Evolutionary conservation across 208 protist species (phyloP), one percentile per base, ranked within the genome.

Genomic region (Leishmania martiniquensis): DNA sequence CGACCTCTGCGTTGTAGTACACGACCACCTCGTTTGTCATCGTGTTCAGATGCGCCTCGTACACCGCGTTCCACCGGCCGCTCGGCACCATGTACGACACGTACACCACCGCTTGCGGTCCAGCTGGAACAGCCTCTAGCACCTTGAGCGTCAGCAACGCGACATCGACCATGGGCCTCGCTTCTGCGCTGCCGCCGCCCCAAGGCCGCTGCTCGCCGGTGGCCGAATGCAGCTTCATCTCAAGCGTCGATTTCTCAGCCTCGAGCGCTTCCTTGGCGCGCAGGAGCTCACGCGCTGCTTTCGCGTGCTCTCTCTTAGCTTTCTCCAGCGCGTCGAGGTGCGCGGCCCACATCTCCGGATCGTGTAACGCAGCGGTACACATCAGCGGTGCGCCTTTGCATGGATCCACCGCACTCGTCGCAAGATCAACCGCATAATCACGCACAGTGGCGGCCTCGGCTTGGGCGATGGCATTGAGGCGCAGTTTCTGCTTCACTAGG

Each of bases 1-100:
- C 39, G 37, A 82, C 77, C 65, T 82, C 77, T 17, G 77, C 77
- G 63, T 76, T 82, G 65, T 82, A 82, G 77, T 82, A 72, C 39
- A 82, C 29, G 20, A 73, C 71, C 62, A 82, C 77, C 54, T 82
- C 77, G 52, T 76, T 77, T 25, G 77, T 82, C 65, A 42, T 1
- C 2, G 77, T 82, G 63, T 82, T 69, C 25, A 82, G 52, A 52
- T 82, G 77, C 34, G 63, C 77, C 77, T 82, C 77, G 65, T 82
- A 82, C 42, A 67, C 72, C 32, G 77, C 71, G 32, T 52, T 63
- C 77, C 77, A 82, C 44, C 34, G 29, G 29, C 77, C 77, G 22
- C 60, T 52, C 62, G 51, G 51, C 37, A 76, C 77, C 71, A 76
- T 71, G 65, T 76, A 82, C 17, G 77, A 82, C 17, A 82, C 77